These are phyloP conservation scores for Boletellus sp. DNA, from an alignment of 1,284 basidiomycete genomes.

Conservation along the genomic window DNA sequence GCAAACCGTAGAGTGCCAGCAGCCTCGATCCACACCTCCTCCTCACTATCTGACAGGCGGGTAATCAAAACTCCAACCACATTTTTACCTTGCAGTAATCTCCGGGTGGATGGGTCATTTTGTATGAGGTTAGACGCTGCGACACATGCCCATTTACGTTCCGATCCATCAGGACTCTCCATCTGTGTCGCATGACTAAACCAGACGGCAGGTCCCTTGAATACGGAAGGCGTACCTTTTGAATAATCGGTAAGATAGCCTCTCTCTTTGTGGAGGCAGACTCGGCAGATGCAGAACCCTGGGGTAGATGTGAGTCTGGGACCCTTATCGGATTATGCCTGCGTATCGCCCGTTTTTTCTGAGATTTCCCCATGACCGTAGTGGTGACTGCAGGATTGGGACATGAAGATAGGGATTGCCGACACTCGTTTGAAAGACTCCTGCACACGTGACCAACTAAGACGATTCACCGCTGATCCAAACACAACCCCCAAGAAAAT, in stretches of 20 bases:
- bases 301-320: slow-evolving; percentile 83
- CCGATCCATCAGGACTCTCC: slow-evolving; percentile 67
- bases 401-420: not conserved
- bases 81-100: slow-evolving; percentile 87
- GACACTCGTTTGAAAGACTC: no score
- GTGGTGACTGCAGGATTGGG: not conserved
- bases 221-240: slow-evolving; percentile 58
- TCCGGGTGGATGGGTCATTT: slow-evolving; percentile 81
- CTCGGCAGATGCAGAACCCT: slow-evolving; percentile 69
- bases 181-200: slow-evolving; percentile 44
- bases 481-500: slow-evolving; percentile 11
- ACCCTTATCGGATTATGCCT: slow-evolving; percentile 90
- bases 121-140: slow-evolving; percentile 89
- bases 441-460: slow-evolving; percentile 12
- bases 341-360: slow-evolving; percentile 76
- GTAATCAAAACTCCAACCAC: slow-evolving; percentile 84
- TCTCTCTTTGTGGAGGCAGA: slow-evolving; percentile 71
- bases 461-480: not conserved
- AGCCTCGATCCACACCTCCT: slow-evolving; percentile 85
- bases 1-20: slow-evolving; percentile 72
- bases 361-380: slow-evolving; percentile 78
- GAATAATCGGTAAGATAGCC: slow-evolving; percentile 80
- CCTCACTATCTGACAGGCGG: slow-evolving; percentile 77
- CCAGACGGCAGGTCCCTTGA: slow-evolving; percentile 1
- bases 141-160: slow-evolving; percentile 91